Conservation (phyloP, 1,139 yeast genomes). For the Kodamaea sp. region DNA sequence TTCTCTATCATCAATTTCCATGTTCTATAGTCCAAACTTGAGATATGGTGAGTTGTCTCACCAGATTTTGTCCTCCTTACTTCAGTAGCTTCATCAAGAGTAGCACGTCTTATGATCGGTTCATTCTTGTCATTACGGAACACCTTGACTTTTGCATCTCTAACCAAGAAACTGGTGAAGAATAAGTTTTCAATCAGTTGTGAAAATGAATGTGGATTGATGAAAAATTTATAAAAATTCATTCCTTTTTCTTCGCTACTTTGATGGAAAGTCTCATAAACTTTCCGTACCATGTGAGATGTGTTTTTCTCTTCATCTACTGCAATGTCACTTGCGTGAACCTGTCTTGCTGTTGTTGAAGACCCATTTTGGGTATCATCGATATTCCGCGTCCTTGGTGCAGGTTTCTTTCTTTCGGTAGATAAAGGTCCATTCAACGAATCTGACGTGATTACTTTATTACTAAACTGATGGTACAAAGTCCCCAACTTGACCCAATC, state of each 20-base stretch:
- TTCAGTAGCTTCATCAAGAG: conserved; percentile 13
- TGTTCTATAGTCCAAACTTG: conserved; percentile 61
- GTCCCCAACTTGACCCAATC: conserved; percentile 65
- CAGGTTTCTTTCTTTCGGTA: conserved; percentile 51
- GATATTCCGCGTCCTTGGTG: conserved; percentile 29
- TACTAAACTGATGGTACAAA: conserved; percentile 45
- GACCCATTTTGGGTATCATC: conserved; percentile 39
- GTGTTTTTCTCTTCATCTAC: conserved; percentile 51
- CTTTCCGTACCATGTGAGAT: conserved; percentile 52
- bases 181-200: conserved; percentile 83
- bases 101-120: conserved; percentile 28
- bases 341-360: conserved; percentile 52
- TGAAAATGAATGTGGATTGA: conserved; percentile 72
- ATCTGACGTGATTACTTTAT: conserved; percentile 49
- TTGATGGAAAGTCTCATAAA: conserved; percentile 40
- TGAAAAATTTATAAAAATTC: conserved; percentile 60
- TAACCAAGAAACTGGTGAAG: conserved; percentile 72
- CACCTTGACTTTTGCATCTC: conserved; percentile 63
- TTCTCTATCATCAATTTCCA: conserved; percentile 56
- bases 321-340: conserved; percentile 49
- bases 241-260: conserved; percentile 34
- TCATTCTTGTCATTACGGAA: conserved; percentile 46
- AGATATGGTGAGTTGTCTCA: conserved; percentile 57
- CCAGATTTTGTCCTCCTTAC: conserved; percentile 14
- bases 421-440: conserved; percentile 72